Evolutionary conservation across 1,284 basidiomycete genomes (phyloP), one percentile per base, ranked within the genome.

Genomic region (Marasmius fiardii): DNA sequence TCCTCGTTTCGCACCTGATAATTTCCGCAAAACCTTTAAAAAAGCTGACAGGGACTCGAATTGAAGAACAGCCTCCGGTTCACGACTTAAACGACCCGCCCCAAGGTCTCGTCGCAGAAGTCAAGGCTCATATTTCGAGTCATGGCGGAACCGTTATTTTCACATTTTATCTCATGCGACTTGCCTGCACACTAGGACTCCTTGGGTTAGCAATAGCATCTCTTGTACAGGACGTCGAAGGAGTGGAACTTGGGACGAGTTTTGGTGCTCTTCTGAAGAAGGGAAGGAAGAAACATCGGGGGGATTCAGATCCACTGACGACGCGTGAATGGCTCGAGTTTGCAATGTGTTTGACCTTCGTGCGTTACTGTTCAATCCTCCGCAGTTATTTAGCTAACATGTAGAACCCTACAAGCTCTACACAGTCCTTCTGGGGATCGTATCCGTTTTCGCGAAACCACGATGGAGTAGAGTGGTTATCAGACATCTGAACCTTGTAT

Each of bases 141-240:
- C 65, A 65, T 35, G 71, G 72, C 6, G 72, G 72, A 18, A 18
- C 54, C 12, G 52, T 53, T 24, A 69, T 73, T 33, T 71, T 68
- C 48, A 58, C 64, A 16, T 76, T 69, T 62, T 75, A 71, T 57
- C 43, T 73, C 24, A 61, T 64, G 7, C 70, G 77, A 7, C 60
- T 77, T 16, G 37, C 69, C 5, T 71, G 74, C 8, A 72, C 68
- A 58, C 61, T 75, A 45, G 58, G 59, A 5, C 65, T 79, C n/a
- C 63, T 77, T 7, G 69, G 64, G 16, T 56, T 78, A 7, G 72
- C 72, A 10, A 61, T 74, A 33, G 64, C 67, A 3, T 64, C 70
- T 20, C 54, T 73, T 12, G 53, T 71, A 14, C 37, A 67, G 12
- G 64, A 67, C 43, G 61, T 41, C 4, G 39, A 41, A 20, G 39